Percentiles rank a stretch among this genome's conserved stretches.
These are phyloP conservation scores for Edaphochlamys debaryana DNA, from an alignment of 139 green algal genomes.

Conservation along the genomic window DNA sequence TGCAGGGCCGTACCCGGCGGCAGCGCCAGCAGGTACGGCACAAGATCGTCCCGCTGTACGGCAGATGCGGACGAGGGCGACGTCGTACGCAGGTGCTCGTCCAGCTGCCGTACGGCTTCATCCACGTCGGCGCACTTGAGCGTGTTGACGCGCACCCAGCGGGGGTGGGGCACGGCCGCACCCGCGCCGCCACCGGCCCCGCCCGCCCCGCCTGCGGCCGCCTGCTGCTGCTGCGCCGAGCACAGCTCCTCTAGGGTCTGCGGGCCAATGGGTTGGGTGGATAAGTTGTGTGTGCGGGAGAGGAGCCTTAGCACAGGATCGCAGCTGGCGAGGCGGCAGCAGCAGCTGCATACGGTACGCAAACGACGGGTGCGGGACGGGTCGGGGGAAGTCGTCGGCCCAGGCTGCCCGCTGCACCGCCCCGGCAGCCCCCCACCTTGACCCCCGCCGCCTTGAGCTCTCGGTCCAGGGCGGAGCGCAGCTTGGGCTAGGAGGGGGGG, in stretches of 20 bases:
- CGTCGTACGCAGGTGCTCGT: neutral
- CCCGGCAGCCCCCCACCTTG: constrained; percentile 7
- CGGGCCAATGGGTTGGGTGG: no score
- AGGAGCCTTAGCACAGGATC: no score
- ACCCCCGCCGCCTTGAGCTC: constrained; percentile 42
- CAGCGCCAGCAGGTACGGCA: constrained; percentile 88
- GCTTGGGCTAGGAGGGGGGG: no score
- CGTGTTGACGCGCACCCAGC: constrained; percentile 80
- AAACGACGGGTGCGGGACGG: no score
- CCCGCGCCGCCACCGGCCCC: neutral
- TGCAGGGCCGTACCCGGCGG: constrained; percentile 91
- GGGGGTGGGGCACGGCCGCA: constrained; percentile 48
- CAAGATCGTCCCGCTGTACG: constrained; percentile 58
- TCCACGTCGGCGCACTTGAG: constrained; percentile 71
- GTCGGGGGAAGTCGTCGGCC: no score
- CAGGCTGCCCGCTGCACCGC: no score
- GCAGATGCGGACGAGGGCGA: no score
- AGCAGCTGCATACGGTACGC: no score
- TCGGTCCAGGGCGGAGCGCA: constrained; percentile 45
- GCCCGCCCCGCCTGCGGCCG: neutral
- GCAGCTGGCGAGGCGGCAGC: no score
- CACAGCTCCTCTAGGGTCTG: constrained; percentile 10
- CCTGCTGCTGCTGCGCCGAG: neutral
- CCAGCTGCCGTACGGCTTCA: constrained; percentile 67
- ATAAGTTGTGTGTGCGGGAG: no score